Evolutionary conservation across 108 stramenopile genomes (phyloP), one percentile per base, ranked within the genome.

Genomic region (Fragilaria crotonensis): DNA sequence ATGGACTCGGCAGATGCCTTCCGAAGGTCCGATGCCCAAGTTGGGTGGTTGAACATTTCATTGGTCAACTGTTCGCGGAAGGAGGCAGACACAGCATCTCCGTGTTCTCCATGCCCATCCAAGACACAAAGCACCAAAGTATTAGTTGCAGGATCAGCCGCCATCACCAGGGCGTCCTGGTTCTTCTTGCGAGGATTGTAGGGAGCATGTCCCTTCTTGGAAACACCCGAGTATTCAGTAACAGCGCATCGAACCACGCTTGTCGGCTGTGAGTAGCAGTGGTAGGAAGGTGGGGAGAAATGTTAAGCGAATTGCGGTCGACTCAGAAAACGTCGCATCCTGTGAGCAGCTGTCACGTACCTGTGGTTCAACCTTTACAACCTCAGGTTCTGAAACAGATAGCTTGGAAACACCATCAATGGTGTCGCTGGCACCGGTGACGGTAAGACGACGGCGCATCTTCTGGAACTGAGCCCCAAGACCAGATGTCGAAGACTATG

Each of bases 171-270:
- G 27, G 94, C 80, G 71, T 99, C 98, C 64, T 99, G 98, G 57
- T 99, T 99, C 81, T 96, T 95, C 81, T 99, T 99, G 30, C 95
- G 77, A 21, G 95, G 96, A 63, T 99, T 96, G 83, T 99, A 97
- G 41, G 98, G 98, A 30, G 98, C 98, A 56, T 95, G 93, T 5
- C 98, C 98, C 65, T 97, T 97, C 75, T 95, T 94, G 56, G 91
- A 90, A 17, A 94, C 82, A 25, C 98, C 98, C 5, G 93, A 95
- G 69, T 96, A 98, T 53, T 93, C 91, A 11, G 88, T 88, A 33
- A 97, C 89, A 23, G 90, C 93, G 66, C 88, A 88, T 29, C 77
- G 73, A 11, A 84, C 73, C 17, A 70, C 54, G 19, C 70, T 11
- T 14, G 36, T 11, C 7, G 36, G 36, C 36, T 41, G 7, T 7